Evolutionary conservation across 352 stramenopile genomes (phyloP), one percentile per base, ranked within the genome.

Genomic region (Phytopythium mirpurense): DNA sequence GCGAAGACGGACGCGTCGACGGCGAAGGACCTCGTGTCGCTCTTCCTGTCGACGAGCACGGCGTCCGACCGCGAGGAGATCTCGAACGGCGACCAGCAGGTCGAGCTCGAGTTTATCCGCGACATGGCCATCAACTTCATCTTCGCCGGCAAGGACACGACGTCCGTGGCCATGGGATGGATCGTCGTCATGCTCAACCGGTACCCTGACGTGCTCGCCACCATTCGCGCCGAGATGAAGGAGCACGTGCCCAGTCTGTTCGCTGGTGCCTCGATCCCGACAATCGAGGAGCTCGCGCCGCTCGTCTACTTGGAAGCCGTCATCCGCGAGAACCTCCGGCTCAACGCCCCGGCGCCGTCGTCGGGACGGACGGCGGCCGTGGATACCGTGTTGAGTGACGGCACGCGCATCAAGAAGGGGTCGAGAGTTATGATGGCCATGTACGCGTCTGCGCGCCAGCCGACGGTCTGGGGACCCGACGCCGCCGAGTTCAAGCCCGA

Each of bases 51-150:
- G 38, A 64, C 60, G 49, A 72, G 72, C 16, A 63, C 66, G 16
- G 66, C 57, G 18, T 55, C 62, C 29, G 60, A 69, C 16, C 46
- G 65, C 18, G 51, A 64, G 8, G 67, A 70, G 35, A 36, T 53
- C 21, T 42, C 48, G 2, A 56, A 41, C 77, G 26, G 54, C 57
- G n/a, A 61, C 21, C 68, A 78, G 5, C 70, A 71, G 26, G 67
- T 56, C 0, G 57, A 64, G 26, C 55, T 55, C 1, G 61, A 77
- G 48, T 72, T 90, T 14, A 80, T 86, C 14, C 67, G 70, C 35
- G 69, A 86, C 57, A 71, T 86, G 27, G 54, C 83, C 31, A 67
- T 86, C 43, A 80, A 75, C 48, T 82, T 86, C 50, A 64, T 86
- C 29, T 63, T 83, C 10, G 74, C 71, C 26, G 75, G 75, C 24